These are phyloP conservation scores for Ogataea salicorniae DNA, from an alignment of 805 yeast genomes.

Conservation along the genomic window DNA sequence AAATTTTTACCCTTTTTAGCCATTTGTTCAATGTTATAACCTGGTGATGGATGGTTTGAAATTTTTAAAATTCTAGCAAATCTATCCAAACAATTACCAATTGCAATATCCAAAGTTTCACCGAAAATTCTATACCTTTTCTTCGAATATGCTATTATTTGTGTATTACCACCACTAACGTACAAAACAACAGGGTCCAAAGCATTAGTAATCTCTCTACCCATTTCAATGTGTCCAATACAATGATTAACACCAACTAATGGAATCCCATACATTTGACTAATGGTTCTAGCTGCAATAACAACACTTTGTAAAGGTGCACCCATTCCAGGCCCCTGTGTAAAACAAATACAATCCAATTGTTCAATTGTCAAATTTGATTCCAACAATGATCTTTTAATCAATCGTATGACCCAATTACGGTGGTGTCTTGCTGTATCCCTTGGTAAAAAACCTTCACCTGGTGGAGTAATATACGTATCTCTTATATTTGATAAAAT, in stretches of 20 bases:
- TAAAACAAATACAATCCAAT: constrained; percentile 80
- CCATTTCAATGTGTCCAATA: constrained; percentile 98
- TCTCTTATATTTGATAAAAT: constrained; percentile 89
- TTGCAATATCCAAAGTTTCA: constrained; percentile 96
- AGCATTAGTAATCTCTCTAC: constrained; percentile 97
- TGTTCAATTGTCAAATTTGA: constrained; percentile 47
- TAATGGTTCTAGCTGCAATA: constrained; percentile 81
- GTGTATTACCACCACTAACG: constrained; percentile 98
- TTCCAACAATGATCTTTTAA: constrained; percentile 59
- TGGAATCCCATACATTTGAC: constrained; percentile 77
- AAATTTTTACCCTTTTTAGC: constrained; percentile 65
- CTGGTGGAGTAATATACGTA: constrained; percentile 94
- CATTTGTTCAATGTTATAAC: constrained; percentile 92
- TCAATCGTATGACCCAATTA: constrained; percentile 84
- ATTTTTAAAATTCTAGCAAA: constrained; percentile 89
- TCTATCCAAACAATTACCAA: constrained; percentile 93
- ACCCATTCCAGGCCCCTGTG: constrained; percentile 99
- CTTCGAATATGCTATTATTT: constrained; percentile 92
- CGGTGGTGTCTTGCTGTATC: constrained; percentile 97
- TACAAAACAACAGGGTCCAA: constrained; percentile 94
- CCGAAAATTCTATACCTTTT: constrained; percentile 97
- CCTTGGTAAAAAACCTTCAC: constrained; percentile 94
- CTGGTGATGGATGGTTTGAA: constrained; percentile 94
- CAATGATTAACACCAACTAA: constrained; percentile 95
- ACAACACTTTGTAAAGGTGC: constrained; percentile 95